Conservation (phyloP, 768 basidiomycete genomes). For the Lactifluus subvellereus region DNA sequence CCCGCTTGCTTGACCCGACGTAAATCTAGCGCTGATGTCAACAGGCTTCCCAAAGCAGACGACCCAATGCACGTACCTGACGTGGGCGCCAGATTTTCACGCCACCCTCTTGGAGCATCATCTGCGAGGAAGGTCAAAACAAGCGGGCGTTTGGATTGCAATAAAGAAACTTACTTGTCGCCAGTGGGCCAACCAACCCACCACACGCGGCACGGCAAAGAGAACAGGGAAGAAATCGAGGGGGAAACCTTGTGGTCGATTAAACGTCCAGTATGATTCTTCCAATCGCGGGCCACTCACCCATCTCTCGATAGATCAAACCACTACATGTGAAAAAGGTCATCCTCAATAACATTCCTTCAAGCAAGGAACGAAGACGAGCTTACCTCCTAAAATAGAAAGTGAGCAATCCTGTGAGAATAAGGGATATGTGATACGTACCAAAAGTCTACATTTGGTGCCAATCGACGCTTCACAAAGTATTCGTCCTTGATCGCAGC, state of each 20-base stretch:
- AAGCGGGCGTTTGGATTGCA: neutral
- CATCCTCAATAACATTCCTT: neutral
- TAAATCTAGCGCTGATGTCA: conserved; percentile 45
- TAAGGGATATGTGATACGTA: conserved; percentile 32
- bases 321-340: conserved; percentile 42
- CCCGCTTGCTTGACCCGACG: conserved; percentile 66
- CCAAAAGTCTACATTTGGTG: conserved; percentile 93
- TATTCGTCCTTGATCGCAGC: conserved; percentile 89
- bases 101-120: conserved; percentile 86
- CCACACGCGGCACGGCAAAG: conserved; percentile 87
- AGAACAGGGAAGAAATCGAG: conserved; percentile 92
- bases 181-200: conserved; percentile 94
- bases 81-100: conserved; percentile 93
- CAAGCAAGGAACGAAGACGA: neutral
- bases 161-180: conserved; percentile 50
- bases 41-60: neutral
- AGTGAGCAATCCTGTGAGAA: conserved; percentile 1
- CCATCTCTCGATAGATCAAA: conserved; percentile 89
- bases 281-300: conserved; percentile 35
- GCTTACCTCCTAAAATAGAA: conserved; percentile 44
- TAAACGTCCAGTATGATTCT: conserved; percentile 6
- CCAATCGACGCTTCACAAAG: conserved; percentile 73
- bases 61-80: conserved; percentile 44
- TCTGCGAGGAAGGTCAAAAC: conserved; percentile 38
- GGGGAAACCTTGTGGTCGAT: conserved; percentile 66